A percentile compares a stretch with the other conserved stretches of the same genome.
Evolutionary conservation across 225 moss, liverwort and hornwort genomes (phyloP).

Genomic region (Pseudisothecium myosuroides): DNA sequence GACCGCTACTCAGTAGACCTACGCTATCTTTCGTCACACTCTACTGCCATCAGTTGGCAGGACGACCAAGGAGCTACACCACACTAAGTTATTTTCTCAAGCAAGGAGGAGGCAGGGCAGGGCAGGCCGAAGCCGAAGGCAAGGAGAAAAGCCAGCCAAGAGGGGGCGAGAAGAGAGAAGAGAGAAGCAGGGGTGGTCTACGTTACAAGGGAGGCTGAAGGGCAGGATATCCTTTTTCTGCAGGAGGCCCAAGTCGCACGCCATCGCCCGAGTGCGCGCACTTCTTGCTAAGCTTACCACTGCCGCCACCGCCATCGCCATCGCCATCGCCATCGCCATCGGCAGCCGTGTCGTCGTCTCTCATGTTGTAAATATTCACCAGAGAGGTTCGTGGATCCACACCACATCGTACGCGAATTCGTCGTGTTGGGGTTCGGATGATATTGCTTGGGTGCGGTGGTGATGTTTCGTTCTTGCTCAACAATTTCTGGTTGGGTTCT

Average conservation of each 20-base stretch:
- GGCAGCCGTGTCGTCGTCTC: background rate
- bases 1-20: background rate
- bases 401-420: background rate
- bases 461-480: background rate
- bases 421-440: background rate
- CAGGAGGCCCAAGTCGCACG: background rate
- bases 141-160: background rate
- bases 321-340: background rate
- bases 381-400: background rate
- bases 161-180: background rate
- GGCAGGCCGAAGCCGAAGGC: background rate
- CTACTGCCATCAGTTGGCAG: background rate
- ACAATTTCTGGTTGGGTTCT: background rate
- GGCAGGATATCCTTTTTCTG: background rate
- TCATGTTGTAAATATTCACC: conserved; percentile 5
- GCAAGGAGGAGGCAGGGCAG: background rate
- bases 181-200: background rate
- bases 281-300: background rate
- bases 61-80: background rate
- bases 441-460: background rate
- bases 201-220: background rate
- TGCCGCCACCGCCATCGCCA: background rate
- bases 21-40: background rate
- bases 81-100: background rate
- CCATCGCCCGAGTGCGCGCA: background rate